Evolutionary conservation across 192 early-diverging fungal species (phyloP).

Genomic region (Linnemannia hyalina): DNA sequence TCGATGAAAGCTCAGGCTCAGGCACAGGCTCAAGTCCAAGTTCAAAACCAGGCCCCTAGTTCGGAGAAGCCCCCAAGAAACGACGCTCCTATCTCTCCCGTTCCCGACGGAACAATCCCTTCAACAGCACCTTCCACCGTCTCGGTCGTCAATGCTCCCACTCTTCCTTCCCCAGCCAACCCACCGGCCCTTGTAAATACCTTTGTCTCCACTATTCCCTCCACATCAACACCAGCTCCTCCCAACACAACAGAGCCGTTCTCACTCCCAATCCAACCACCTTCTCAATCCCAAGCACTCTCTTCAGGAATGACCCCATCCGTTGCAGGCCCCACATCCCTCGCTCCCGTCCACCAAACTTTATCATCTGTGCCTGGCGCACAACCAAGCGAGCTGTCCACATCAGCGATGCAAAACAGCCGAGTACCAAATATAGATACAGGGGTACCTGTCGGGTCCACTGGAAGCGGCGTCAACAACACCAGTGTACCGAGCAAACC

Average conservation of each 20-base stretch:
- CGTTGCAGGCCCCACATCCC: neutral
- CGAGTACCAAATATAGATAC: neutral
- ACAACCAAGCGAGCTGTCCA: neutral
- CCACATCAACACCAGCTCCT: neutral
- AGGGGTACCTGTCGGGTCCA: neutral
- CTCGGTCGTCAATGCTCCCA: neutral
- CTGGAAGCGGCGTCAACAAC: neutral
- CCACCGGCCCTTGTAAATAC: slow-evolving; percentile 1
- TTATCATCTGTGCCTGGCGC: neutral
- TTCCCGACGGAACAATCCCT: neutral
- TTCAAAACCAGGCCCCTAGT: neutral
- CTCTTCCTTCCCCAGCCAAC: slow-evolving; percentile 5
- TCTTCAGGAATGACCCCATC: neutral
- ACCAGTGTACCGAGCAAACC: neutral
- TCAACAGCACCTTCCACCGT: neutral
- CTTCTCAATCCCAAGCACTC: neutral
- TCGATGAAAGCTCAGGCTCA: slow-evolving; percentile 80
- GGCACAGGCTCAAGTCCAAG: slow-evolving; percentile 6
- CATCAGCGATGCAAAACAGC: neutral
- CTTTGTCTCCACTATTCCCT: slow-evolving; percentile 5
- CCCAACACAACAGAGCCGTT: neutral
- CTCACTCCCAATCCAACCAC: neutral
- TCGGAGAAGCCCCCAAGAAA: neutral
- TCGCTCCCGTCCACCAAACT: neutral
- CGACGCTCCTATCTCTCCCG: slow-evolving; percentile 6